Conservation (phyloP, 192 early-diverging fungal genomes). For the Gonapodya prolifera region DNA sequence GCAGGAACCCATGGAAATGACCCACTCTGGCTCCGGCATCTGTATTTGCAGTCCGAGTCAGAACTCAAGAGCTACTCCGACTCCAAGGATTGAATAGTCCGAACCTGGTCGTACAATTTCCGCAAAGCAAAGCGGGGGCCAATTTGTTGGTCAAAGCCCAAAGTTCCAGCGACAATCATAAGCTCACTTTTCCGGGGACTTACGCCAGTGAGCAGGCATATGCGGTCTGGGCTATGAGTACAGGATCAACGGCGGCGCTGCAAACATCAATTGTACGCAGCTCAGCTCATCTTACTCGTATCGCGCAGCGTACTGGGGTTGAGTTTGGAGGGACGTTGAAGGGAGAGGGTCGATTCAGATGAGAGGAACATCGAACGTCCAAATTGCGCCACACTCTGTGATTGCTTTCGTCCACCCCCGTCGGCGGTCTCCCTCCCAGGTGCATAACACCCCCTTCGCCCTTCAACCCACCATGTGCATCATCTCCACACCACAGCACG, state of each 20-base stretch:
- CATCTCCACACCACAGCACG: background rate
- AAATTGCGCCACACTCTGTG: background rate
- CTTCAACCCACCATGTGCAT: too few relatives aligned
- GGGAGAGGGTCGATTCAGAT: background rate
- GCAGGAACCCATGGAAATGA: slow-evolving; percentile 92
- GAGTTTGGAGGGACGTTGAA: background rate
- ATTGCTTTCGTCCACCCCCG: too few relatives aligned
- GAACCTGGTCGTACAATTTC: slow-evolving; percentile 72
- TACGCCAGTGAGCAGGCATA: slow-evolving; percentile 38
- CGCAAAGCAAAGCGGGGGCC: slow-evolving; percentile 79
- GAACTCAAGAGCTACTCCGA: background rate
- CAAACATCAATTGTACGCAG: too few relatives aligned
- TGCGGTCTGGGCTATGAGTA: background rate
- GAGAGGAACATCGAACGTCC: too few relatives aligned
- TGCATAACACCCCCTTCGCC: too few relatives aligned
- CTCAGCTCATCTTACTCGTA: background rate
- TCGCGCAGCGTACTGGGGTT: background rate
- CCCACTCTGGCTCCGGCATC: slow-evolving; percentile 98
- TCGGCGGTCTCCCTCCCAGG: too few relatives aligned
- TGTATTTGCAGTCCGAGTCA: slow-evolving; percentile 12
- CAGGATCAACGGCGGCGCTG: too few relatives aligned
- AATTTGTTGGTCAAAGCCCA: slow-evolving; percentile 99
- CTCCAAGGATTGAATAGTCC: too few relatives aligned
- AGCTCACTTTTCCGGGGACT: slow-evolving; percentile 94
- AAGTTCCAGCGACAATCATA: slow-evolving; percentile 98